Percentiles rank a stretch among this genome's conserved stretches.
These are phyloP conservation scores for Vitis hybrid DNA, from an alignment of 177 flowering plant genomes.

Conservation along the genomic window DNA sequence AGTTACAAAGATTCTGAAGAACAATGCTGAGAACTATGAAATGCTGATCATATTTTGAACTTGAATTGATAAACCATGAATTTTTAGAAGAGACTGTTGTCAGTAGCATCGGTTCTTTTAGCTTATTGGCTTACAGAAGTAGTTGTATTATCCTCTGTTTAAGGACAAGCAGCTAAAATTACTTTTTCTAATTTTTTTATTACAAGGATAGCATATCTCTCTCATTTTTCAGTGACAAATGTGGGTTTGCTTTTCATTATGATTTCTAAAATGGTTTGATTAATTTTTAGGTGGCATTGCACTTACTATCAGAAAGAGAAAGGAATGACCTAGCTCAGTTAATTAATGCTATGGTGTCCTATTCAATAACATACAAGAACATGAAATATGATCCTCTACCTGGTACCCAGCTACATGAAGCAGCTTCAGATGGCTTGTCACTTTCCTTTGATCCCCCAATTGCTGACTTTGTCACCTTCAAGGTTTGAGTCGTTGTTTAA, in stretches of 20 bases:
- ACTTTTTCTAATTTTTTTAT: neutral
- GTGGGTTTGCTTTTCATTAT: neutral
- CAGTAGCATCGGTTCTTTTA: too few relatives aligned
- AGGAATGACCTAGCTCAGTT: slow-evolving; percentile 59
- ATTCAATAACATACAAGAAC: slow-evolving; percentile 74
- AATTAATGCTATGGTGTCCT: slow-evolving; percentile 77
- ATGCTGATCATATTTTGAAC: too few relatives aligned
- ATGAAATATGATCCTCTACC: slow-evolving; percentile 41
- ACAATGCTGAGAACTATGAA: too few relatives aligned
- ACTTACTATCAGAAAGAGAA: slow-evolving; percentile 32
- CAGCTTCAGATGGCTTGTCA: slow-evolving; percentile 38
- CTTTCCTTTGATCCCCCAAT: slow-evolving; percentile 83
- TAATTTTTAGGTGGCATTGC: too few relatives aligned
- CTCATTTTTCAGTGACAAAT: neutral
- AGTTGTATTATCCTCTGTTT: too few relatives aligned
- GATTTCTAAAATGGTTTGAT: neutral
- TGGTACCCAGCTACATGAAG: slow-evolving; percentile 39
- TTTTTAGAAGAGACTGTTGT: too few relatives aligned
- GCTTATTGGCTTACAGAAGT: too few relatives aligned
- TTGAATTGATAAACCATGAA: too few relatives aligned
- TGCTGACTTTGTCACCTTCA: slow-evolving; percentile 59
- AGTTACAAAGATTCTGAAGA: too few relatives aligned
- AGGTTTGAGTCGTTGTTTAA: slow-evolving; percentile 43
- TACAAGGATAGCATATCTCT: neutral
- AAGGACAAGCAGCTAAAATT: neutral